Percentiles rank a stretch among this genome's conserved stretches.
Evolutionary conservation across 257 asterid species (phyloP).

Genomic region (Scutellaria minor): DNA sequence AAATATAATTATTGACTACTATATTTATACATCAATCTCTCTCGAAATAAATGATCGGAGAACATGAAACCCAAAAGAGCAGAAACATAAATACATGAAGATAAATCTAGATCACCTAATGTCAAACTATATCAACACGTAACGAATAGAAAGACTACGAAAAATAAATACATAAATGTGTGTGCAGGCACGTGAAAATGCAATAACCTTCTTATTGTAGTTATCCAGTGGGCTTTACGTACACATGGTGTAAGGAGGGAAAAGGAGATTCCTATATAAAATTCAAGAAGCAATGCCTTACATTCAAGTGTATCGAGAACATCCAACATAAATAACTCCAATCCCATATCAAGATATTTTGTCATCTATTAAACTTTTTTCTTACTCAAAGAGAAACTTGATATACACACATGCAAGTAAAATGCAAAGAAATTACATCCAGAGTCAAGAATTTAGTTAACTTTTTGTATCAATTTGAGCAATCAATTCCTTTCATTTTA

Average conservation of each 20-base stretch:
- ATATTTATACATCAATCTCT: too few species aligned
- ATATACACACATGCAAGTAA: too few species aligned
- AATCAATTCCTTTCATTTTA: background rate
- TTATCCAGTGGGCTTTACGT: background rate
- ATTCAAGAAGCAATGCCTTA: background rate
- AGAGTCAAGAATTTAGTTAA: background rate
- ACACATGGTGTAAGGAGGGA: background rate
- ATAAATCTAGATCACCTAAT: too few species aligned
- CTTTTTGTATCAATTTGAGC: too few species aligned
- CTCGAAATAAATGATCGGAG: too few species aligned
- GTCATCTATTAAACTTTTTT: background rate
- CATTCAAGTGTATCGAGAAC: background rate
- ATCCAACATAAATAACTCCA: conserved; percentile 16
- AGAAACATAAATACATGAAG: too few species aligned
- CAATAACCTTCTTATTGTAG: background rate
- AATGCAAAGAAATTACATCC: too few species aligned
- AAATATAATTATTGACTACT: background rate
- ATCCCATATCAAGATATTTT: background rate
- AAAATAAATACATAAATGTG: too few species aligned
- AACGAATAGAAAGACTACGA: too few species aligned
- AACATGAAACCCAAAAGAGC: too few species aligned
- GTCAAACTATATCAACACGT: too few species aligned
- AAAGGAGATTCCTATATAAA: background rate
- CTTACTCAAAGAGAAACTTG: background rate
- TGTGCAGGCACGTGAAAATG: background rate